Evolutionary conservation across 1,139 yeast species (phyloP).

Genomic region (Taphrina sp.): DNA sequence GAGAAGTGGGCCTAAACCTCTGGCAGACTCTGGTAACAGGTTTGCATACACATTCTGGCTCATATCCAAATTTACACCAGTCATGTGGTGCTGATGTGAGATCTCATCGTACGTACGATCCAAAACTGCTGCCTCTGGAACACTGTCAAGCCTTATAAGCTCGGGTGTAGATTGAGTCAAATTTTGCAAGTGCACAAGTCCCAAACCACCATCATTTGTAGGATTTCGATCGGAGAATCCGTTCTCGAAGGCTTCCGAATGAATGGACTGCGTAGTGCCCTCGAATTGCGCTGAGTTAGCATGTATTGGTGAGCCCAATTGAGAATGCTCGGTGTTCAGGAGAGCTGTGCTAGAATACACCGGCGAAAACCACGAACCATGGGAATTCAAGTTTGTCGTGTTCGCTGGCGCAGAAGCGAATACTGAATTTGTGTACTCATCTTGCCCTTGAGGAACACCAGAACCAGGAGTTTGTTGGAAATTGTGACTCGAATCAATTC

Average conservation of each 20-base stretch:
- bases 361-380: slow-evolving; percentile 5
- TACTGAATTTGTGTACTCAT: too few species aligned
- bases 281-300: not conserved
- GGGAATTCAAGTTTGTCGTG: not conserved
- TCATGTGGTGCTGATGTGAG: too few species aligned
- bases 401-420: too few species aligned
- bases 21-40: too few species aligned
- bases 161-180: not conserved
- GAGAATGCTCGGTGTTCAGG: slow-evolving; percentile 3
- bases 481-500: not conserved
- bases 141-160: not conserved
- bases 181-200: not conserved
- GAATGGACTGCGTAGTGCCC: not conserved
- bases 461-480: too few species aligned
- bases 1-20: too few species aligned
- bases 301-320: slow-evolving; percentile 2
- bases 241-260: not conserved
- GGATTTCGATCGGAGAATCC: too few species aligned
- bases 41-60: too few species aligned
- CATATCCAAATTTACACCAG: too few species aligned
- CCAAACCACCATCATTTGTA: not conserved
- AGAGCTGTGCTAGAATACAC: slow-evolving; percentile 8
- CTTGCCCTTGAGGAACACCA: too few species aligned
- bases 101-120: too few species aligned
- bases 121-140: too few species aligned